Percentiles rank a stretch among this genome's conserved stretches.
Conservation (phyloP, 208 protist genomes). For the Leishmania amazonensis region DNA sequence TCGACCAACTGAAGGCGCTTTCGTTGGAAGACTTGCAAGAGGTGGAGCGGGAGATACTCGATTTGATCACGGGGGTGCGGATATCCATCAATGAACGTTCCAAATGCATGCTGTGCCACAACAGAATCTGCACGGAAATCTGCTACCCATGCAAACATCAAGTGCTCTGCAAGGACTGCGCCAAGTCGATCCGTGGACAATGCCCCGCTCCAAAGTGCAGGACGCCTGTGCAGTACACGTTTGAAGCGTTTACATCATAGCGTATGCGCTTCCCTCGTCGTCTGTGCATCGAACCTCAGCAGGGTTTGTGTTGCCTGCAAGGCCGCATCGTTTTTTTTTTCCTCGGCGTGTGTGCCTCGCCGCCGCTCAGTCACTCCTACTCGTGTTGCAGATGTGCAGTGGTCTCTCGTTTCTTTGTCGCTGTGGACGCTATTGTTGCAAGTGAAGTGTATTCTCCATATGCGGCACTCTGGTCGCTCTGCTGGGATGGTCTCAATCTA, state of each 20-base stretch:
- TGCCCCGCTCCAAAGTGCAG: constrained; percentile 77
- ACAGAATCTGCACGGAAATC: constrained; percentile 78
- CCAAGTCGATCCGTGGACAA: constrained; percentile 47
- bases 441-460: background rate
- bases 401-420: background rate
- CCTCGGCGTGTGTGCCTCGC: background rate
- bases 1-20: constrained; percentile 52
- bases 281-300: background rate
- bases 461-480: background rate
- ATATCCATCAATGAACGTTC: constrained; percentile 83
- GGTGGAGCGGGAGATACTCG: constrained; percentile 79
- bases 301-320: background rate
- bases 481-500: background rate
- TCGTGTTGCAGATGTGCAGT: background rate
- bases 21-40: constrained; percentile 80
- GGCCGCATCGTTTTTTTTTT: background rate
- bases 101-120: constrained; percentile 85
- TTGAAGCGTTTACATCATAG: constrained; percentile 80
- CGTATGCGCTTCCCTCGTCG: background rate
- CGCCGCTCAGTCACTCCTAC: background rate
- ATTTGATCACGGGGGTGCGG: constrained; percentile 73
- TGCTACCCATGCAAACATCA: constrained; percentile 93
- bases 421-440: background rate
- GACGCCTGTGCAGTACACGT: constrained; percentile 57
- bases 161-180: constrained; percentile 87